Conservation (phyloP, 352 stramenopile species). For the Sclerospora graminicola region DNA sequence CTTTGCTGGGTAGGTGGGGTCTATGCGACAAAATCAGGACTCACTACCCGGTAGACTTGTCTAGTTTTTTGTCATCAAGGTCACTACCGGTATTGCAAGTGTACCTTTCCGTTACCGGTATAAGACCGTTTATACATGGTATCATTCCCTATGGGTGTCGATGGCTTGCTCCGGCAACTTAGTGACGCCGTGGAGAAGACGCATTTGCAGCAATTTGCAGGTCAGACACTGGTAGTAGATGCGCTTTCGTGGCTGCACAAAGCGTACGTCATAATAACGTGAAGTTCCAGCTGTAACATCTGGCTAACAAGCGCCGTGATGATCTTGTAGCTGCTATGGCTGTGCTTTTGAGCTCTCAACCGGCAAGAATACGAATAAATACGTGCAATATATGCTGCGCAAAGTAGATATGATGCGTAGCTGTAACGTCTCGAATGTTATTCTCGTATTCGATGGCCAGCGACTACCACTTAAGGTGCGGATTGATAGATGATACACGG, state of each 20-base stretch:
- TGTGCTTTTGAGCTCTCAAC: conserved; percentile 69
- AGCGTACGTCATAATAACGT: conserved; percentile 28
- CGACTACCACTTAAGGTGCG: conserved; percentile 57
- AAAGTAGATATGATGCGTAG: conserved; percentile 53
- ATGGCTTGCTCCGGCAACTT: conserved; percentile 51
- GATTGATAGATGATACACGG: not conserved
- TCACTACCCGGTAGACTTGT: too few relatives aligned
- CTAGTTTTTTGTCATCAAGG: too few relatives aligned
- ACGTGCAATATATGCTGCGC: conserved; percentile 65
- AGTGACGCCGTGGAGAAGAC: conserved; percentile 42
- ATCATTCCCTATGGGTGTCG: conserved; percentile 40
- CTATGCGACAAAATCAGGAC: too few relatives aligned
- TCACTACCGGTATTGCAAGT: too few relatives aligned
- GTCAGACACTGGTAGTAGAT: conserved; percentile 54
- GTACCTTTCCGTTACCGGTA: not conserved
- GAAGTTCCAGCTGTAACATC: not conserved
- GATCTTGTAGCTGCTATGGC: conserved; percentile 47
- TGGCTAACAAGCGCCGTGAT: conserved; percentile 5
- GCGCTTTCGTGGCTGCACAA: conserved; percentile 77
- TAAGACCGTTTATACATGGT: not conserved
- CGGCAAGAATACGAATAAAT: conserved; percentile 46
- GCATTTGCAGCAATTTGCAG: conserved; percentile 40
- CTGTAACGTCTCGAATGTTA: conserved; percentile 41
- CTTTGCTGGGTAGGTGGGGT: too few relatives aligned
- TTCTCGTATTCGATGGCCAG: conserved; percentile 72